Percentiles rank a stretch among this genome's conserved stretches.
phyloP scores from a whole-genome alignment of 2,329 filamentous ascomycete species.

The Talaromyces piceae region DNA sequence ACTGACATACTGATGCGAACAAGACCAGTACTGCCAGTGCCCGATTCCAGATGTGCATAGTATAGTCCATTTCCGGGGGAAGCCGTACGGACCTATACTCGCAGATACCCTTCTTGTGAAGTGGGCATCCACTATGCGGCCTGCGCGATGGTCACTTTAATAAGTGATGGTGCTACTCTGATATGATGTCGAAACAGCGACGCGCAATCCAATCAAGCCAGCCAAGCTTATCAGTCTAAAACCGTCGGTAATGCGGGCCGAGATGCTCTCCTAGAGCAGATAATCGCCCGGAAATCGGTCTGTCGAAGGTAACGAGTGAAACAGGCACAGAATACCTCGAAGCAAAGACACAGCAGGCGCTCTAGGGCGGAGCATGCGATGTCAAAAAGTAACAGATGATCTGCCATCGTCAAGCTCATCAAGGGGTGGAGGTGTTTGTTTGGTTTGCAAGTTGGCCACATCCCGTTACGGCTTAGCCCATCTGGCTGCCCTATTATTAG shows the following conservation, averaged over 20 bases:
- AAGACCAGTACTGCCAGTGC: conserved; percentile 15
- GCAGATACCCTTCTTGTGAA: conserved; percentile 5
- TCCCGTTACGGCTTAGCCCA: background rate
- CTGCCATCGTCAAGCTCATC: background rate
- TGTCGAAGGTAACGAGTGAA: conserved; percentile 43
- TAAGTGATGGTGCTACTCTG: background rate
- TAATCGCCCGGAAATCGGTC: background rate
- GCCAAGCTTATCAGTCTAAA: background rate
- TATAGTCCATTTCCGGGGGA: conserved; percentile 15
- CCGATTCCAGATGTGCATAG: conserved; percentile 20
- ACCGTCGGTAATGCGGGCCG: background rate
- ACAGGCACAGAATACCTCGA: conserved; percentile 47
- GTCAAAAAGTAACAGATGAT: conserved; percentile 1
- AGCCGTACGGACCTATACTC: background rate
- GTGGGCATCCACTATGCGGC: conserved; percentile 2
- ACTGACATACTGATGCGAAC: conserved; percentile 48
- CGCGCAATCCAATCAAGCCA: background rate
- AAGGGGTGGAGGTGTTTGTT: conserved; percentile 1
- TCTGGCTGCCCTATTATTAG: background rate
- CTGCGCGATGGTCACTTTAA: background rate
- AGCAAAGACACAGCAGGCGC: background rate
- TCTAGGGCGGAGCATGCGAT: background rate
- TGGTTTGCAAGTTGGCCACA: background rate
- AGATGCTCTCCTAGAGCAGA: background rate
- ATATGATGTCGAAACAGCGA: background rate